phyloP scores from a whole-genome alignment of 768 basidiomycete genomes.

The Crassisporium funariophilum region DNA sequence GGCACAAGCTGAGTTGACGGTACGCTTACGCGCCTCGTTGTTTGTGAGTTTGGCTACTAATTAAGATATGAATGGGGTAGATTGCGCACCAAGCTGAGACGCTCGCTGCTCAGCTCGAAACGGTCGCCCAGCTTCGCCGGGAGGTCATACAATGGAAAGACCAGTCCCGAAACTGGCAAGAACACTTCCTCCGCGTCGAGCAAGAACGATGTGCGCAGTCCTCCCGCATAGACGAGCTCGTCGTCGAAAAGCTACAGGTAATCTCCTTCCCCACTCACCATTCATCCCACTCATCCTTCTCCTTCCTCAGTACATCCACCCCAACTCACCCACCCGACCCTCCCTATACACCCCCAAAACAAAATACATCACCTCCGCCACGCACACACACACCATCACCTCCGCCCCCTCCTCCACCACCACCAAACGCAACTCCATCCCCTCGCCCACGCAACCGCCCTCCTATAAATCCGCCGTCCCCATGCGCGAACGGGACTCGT shows the following conservation, averaged over 20 bases:
- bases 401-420: conserved; percentile 33
- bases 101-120: conserved; percentile 37
- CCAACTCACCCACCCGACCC: conserved; percentile 6
- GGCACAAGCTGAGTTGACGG: conserved; percentile 58
- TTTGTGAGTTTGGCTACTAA: background rate
- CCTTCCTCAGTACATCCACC: conserved; percentile 3
- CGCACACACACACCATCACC: conserved; percentile 16
- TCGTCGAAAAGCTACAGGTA: conserved; percentile 51
- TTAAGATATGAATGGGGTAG: conserved; percentile 37
- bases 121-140: conserved; percentile 60
- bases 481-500: conserved; percentile 12
- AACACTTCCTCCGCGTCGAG: conserved; percentile 75
- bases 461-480: conserved; percentile 30
- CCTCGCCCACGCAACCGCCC: conserved; percentile 31
- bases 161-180: conserved; percentile 78
- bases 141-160: conserved; percentile 76
- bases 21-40: conserved; percentile 28
- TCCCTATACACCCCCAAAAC: conserved; percentile 39
- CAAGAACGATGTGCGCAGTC: conserved; percentile 63
- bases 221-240: conserved; percentile 58
- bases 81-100: conserved; percentile 62
- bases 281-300: background rate
- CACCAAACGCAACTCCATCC: conserved; percentile 27
- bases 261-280: background rate
- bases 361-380: conserved; percentile 14